These are phyloP conservation scores for Botrytis deweyae DNA, from an alignment of 2,329 filamentous ascomycete species.

Conservation along the genomic window DNA sequence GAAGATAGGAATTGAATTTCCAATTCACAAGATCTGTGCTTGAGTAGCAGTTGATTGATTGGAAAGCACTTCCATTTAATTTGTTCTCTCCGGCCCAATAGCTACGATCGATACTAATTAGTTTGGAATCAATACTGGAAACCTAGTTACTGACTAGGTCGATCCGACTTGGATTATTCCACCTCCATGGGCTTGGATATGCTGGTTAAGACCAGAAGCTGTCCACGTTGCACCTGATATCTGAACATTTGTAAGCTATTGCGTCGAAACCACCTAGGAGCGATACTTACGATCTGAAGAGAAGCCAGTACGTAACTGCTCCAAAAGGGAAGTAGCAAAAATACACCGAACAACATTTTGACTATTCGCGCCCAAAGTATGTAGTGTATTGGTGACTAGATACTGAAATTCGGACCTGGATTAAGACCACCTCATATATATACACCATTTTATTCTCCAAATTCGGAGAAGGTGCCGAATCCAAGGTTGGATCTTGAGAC, in stretches of 20 bases:
- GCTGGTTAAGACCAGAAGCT: constrained; percentile 44
- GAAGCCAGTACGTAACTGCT: constrained; percentile 13
- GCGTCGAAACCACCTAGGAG: background rate
- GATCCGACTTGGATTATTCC: constrained; percentile 59
- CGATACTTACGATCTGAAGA: constrained; percentile 15
- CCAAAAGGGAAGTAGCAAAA: constrained; percentile 11
- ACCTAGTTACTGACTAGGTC: constrained; percentile 42
- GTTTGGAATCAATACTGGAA: background rate
- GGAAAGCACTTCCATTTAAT: constrained; percentile 58
- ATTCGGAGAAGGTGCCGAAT: background rate
- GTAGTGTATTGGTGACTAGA: background rate
- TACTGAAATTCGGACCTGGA: background rate
- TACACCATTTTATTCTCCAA: background rate
- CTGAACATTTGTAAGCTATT: constrained; percentile 21
- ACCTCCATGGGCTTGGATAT: constrained; percentile 66
- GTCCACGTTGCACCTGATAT: constrained; percentile 38
- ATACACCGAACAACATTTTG: background rate
- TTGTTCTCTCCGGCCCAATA: constrained; percentile 67
- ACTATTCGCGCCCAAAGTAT: background rate
- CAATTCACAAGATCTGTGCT: constrained; percentile 63
- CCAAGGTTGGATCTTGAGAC: background rate
- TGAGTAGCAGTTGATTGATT: constrained; percentile 67
- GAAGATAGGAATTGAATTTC: constrained; percentile 58
- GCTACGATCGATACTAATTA: background rate
- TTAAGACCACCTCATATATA: constrained; percentile 1